Percentiles rank a stretch among this genome's conserved stretches.
Conservation (phyloP, 148 eudicot species). For the Amaranthus palmeri region DNA sequence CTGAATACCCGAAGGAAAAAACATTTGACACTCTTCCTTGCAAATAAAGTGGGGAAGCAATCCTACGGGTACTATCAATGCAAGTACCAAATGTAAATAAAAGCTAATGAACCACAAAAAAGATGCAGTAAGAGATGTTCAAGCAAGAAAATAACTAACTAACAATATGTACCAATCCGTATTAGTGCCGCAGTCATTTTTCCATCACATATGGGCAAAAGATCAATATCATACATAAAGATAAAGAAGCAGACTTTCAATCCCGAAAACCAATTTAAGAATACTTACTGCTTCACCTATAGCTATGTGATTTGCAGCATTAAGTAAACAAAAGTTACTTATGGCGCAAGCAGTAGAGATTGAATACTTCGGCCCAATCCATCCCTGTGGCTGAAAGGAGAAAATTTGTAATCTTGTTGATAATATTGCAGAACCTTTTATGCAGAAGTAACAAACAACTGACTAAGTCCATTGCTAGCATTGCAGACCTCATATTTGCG, state of each 20-base stretch:
- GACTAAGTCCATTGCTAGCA: constrained; percentile 96
- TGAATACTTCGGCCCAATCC: constrained; percentile 98
- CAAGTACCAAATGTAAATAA: no score
- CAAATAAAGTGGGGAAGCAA: constrained; percentile 69
- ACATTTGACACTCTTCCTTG: constrained; percentile 58
- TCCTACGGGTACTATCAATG: constrained; percentile 44
- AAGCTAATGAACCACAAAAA: no score
- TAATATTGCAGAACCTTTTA: constrained; percentile 7
- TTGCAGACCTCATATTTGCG: constrained; percentile 97
- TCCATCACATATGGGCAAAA: background rate
- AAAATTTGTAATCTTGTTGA: constrained; percentile 15
- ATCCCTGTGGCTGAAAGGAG: constrained; percentile 59
- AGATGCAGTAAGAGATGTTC: no score
- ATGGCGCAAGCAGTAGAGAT: constrained; percentile 98
- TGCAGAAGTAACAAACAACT: constrained; percentile 9
- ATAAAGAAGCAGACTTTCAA: constrained; percentile 5
- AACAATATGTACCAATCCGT: constrained; percentile 78
- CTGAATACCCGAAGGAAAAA: constrained; percentile 94
- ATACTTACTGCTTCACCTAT: constrained; percentile 93
- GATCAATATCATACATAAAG: no score
- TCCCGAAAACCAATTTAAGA: constrained; percentile 14
- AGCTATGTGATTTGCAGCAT: constrained; percentile 88
- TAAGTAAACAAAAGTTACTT: constrained; percentile 89
- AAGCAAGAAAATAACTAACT: no score
- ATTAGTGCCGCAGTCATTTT: constrained; percentile 65